Evolutionary conservation across 148 eudicot species (phyloP).

Genomic region (Vaccinium corymbosum): DNA sequence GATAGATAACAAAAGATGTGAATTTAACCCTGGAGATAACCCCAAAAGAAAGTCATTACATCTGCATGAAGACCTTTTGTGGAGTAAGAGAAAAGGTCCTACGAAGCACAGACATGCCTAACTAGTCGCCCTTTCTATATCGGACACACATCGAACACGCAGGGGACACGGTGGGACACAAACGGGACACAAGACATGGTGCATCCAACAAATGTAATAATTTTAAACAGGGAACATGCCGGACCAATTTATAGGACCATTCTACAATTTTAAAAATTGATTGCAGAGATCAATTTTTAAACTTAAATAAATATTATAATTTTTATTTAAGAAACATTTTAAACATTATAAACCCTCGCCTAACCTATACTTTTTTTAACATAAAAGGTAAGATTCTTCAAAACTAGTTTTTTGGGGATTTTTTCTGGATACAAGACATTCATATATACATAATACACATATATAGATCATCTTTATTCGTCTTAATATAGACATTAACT

Average conservation of each 20-base stretch:
- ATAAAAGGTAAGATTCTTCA: background rate
- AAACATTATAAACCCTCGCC: background rate
- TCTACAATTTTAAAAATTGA: background rate
- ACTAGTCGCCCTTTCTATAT: background rate
- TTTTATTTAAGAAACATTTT: background rate
- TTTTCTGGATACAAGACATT: background rate
- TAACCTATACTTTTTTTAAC: background rate
- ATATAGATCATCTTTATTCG: too few species aligned
- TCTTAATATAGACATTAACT: background rate
- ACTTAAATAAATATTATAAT: background rate
- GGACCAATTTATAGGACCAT: background rate
- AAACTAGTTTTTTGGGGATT: background rate
- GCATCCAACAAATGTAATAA: background rate
- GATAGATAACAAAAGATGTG: constrained; percentile 62
- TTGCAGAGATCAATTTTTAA: background rate
- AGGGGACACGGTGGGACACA: background rate
- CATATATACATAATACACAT: background rate
- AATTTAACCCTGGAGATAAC: constrained; percentile 45
- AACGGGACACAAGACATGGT: background rate
- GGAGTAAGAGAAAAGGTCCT: background rate
- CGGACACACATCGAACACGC: background rate
- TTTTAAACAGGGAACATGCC: background rate
- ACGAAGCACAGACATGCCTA: background rate
- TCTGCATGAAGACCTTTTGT: background rate
- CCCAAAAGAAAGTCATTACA: background rate